phyloP scores from a whole-genome alignment of 441 rosid genomes.

The Flueggea neowawraea region DNA sequence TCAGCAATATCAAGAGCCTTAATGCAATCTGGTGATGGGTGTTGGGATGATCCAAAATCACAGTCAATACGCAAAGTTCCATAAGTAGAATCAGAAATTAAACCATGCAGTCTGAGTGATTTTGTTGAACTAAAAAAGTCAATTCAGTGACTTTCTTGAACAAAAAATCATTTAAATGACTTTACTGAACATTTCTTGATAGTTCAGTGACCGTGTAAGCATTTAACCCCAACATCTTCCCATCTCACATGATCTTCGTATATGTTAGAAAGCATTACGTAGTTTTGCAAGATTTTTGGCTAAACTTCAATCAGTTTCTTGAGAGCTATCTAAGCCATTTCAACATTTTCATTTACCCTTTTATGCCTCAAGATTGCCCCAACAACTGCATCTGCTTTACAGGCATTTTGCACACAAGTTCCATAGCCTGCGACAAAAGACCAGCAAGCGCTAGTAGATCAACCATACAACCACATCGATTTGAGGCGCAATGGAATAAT shows the following conservation, averaged over 20 bases:
- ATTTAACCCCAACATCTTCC: conserved; percentile 52
- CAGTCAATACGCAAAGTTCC: conserved; percentile 49
- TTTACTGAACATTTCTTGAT: too few species aligned
- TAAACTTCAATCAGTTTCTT: conserved; percentile 40
- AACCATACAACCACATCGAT: conserved; percentile 69
- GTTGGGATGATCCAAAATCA: conserved; percentile 51
- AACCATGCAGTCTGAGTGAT: too few species aligned
- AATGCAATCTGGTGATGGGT: conserved; percentile 67
- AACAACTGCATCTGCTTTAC: conserved; percentile 55
- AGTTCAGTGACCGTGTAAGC: too few species aligned
- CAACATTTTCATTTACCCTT: conserved; percentile 47
- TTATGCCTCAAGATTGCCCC: too few species aligned
- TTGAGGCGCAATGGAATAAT: conserved; percentile 41
- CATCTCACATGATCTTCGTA: conserved; percentile 53
- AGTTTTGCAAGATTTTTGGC: conserved; percentile 50
- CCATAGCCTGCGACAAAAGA: conserved; percentile 46
- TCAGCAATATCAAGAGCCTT: conserved; percentile 54
- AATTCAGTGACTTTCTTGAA: too few species aligned
- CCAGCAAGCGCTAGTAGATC: conserved; percentile 59
- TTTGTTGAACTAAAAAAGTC: too few species aligned
- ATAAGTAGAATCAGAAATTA: conserved; percentile 89
- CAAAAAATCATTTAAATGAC: too few species aligned
- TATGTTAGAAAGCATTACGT: conserved; percentile 52
- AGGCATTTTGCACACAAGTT: conserved; percentile 50
- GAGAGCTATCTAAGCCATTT: conserved; percentile 52